Conservation (phyloP, 768 basidiomycete species). For the Astraeus odoratus region DNA sequence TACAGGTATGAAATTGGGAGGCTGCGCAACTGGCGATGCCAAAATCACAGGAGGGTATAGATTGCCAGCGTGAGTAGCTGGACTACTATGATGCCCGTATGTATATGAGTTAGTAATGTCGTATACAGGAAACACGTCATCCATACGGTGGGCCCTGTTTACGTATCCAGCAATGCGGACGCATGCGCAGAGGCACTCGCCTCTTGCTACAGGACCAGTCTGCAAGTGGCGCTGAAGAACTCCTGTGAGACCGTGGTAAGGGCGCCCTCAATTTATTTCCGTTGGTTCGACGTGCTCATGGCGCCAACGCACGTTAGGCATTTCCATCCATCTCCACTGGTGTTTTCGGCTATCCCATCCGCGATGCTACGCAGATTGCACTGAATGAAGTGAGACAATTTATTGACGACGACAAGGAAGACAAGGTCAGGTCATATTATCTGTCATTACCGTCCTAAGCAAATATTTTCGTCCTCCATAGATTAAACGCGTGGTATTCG, state of each 20-base stretch:
- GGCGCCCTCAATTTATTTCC: not conserved
- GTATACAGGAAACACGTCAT: constrained; percentile 59
- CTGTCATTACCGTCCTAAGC: not conserved
- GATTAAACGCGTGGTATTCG: constrained; percentile 71
- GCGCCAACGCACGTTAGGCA: constrained; percentile 43
- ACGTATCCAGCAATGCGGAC: constrained; percentile 30
- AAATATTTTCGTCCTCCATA: constrained; percentile 14
- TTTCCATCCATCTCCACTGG: constrained; percentile 80
- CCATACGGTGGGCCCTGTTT: constrained; percentile 78
- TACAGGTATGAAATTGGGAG: constrained; percentile 55
- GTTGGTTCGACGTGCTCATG: not conserved
- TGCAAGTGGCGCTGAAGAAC: constrained; percentile 55
- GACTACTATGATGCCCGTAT: not conserved
- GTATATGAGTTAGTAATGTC: not conserved
- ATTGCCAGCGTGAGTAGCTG: constrained; percentile 62
- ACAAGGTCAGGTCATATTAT: constrained; percentile 29
- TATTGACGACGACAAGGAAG: constrained; percentile 45
- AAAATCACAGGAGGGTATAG: constrained; percentile 76
- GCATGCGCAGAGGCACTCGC: constrained; percentile 47
- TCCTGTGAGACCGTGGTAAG: constrained; percentile 57
- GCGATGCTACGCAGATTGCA: constrained; percentile 66
- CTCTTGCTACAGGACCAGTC: constrained; percentile 62
- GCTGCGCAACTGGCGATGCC: constrained; percentile 64
- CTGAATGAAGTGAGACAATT: constrained; percentile 50
- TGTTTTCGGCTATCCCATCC: constrained; percentile 71